phyloP scores from a whole-genome alignment of 2,329 filamentous ascomycete species.

The Botrytis deweyae region DNA sequence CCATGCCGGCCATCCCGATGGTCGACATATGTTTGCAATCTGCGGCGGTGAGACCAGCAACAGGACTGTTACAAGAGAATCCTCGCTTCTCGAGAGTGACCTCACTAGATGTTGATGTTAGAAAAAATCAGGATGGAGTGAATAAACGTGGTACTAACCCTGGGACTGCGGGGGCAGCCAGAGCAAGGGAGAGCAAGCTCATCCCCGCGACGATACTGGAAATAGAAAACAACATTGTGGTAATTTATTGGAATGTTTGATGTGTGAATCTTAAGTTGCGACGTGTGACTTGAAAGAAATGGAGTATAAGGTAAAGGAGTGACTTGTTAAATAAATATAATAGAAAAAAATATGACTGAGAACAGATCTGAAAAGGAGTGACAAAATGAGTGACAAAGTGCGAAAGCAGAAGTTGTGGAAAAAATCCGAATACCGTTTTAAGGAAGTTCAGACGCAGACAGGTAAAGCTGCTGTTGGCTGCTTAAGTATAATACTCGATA shows the following conservation, averaged over 20 bases:
- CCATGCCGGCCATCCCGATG: slow-evolving; percentile 22
- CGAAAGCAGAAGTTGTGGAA: slow-evolving; percentile 5
- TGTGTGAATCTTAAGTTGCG: neutral
- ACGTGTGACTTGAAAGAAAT: neutral
- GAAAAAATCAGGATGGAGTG: neutral
- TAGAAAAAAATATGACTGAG: neutral
- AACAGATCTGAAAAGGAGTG: slow-evolving; percentile 5
- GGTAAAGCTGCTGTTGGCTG: slow-evolving; percentile 4
- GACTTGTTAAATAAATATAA: slow-evolving; percentile 7
- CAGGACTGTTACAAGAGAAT: slow-evolving; percentile 18
- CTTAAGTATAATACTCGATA: slow-evolving; percentile 13
- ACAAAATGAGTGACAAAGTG: slow-evolving; percentile 5
- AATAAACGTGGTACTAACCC: slow-evolving; percentile 2
- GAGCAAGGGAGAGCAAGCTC: slow-evolving; percentile 19
- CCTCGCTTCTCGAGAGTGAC: slow-evolving; percentile 19
- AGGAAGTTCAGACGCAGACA: neutral
- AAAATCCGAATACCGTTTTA: neutral
- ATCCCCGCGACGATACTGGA: slow-evolving; percentile 11
- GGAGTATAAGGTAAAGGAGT: neutral
- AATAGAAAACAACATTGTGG: slow-evolving; percentile 18
- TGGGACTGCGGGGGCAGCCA: slow-evolving; percentile 12
- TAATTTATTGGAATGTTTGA: neutral
- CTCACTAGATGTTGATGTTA: neutral
- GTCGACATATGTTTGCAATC: slow-evolving; percentile 23
- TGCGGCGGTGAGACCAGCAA: slow-evolving; percentile 13